Conservation (phyloP, 805 yeast species). For the Kodamaea kaohsiungensis region DNA sequence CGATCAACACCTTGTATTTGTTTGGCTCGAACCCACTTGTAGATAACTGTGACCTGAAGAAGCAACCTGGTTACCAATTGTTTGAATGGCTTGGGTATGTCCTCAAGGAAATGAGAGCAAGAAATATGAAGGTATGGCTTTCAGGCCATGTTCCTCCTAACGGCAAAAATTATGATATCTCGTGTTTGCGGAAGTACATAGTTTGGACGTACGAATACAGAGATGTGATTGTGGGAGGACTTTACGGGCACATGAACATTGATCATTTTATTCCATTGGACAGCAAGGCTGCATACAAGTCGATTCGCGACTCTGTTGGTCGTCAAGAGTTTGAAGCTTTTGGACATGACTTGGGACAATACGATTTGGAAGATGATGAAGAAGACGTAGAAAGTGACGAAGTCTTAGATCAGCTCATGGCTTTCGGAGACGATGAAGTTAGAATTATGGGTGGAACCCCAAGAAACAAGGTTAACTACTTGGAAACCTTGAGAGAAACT, state of each 20-base stretch:
- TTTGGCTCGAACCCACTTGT: constrained; percentile 79
- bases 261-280: constrained; percentile 84
- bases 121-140: constrained; percentile 84
- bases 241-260: constrained; percentile 87
- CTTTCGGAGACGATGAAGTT: constrained; percentile 19
- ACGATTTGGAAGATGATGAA: constrained; percentile 23
- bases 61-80: constrained; percentile 78
- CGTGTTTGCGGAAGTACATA: constrained; percentile 73
- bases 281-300: constrained; percentile 64
- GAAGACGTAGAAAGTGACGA: constrained; percentile 22
- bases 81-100: constrained; percentile 78
- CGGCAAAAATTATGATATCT: constrained; percentile 69
- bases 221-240: constrained; percentile 79
- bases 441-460: constrained; percentile 65
- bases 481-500: constrained; percentile 55
- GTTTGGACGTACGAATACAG: constrained; percentile 84
- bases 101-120: constrained; percentile 66
- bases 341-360: background rate
- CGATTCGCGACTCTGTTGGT: constrained; percentile 29
- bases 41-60: constrained; percentile 70
- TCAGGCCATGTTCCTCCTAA: constrained; percentile 89
- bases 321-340: constrained; percentile 1
- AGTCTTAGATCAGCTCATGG: constrained; percentile 5
- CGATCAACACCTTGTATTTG: constrained; percentile 75
- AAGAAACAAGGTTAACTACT: constrained; percentile 60